These are phyloP conservation scores for Cytospora chrysosperma DNA, from an alignment of 2,329 filamentous ascomycete species.

Conservation along the genomic window DNA sequence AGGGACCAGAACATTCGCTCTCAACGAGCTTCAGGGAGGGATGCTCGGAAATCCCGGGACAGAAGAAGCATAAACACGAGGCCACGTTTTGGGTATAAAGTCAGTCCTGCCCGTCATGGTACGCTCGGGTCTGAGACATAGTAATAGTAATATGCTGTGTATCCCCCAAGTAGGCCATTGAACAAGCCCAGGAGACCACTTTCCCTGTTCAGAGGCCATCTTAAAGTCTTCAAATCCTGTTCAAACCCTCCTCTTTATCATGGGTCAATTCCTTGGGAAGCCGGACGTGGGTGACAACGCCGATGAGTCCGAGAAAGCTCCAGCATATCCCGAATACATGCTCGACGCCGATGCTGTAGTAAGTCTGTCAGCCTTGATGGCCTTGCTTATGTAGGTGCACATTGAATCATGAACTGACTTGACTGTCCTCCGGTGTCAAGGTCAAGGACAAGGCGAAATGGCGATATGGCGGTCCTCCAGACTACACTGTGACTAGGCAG, in stretches of 20 bases:
- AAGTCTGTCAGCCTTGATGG: slow-evolving; percentile 1
- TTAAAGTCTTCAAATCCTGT: not conserved
- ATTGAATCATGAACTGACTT: slow-evolving; percentile 12
- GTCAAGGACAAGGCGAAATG: slow-evolving; percentile 53
- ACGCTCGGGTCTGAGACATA: not conserved
- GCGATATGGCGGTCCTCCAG: slow-evolving; percentile 60
- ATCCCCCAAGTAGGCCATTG: slow-evolving; percentile 3
- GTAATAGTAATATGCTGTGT: slow-evolving; percentile 1
- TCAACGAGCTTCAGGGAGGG: slow-evolving; percentile 8
- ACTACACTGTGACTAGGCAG: slow-evolving; percentile 63
- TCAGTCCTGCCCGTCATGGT: slow-evolving; percentile 5
- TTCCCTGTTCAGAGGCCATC: not conserved
- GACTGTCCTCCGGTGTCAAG: slow-evolving; percentile 1
- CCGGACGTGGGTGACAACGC: slow-evolving; percentile 11
- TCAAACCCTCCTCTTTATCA: not conserved
- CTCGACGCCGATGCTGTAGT: slow-evolving; percentile 58
- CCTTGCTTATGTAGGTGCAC: not conserved
- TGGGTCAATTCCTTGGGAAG: slow-evolving; percentile 11
- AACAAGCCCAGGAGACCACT: not conserved
- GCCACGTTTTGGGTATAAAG: slow-evolving; percentile 8
- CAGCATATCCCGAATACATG: slow-evolving; percentile 53
- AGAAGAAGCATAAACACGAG: slow-evolving; percentile 3
- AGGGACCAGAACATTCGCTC: not conserved
- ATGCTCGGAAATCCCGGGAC: not conserved
- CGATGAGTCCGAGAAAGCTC: slow-evolving; percentile 1